phyloP scores from a whole-genome alignment of 2,329 filamentous ascomycete genomes.

The Calonectria pseudoreteaudii region DNA sequence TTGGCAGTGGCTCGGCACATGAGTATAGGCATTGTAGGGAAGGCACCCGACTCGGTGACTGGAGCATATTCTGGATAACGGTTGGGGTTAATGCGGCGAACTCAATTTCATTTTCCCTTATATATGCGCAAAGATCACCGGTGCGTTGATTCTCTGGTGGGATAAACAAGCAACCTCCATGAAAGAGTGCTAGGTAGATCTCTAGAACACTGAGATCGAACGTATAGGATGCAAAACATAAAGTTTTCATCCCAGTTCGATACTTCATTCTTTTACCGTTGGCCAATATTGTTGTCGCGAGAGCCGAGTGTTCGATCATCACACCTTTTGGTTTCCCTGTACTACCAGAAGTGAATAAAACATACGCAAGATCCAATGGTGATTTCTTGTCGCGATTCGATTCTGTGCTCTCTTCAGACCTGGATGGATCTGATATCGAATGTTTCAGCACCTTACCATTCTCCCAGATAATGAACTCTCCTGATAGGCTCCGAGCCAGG shows the following conservation, averaged over 20 bases:
- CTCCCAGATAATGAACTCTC: too few relatives aligned
- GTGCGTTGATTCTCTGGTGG: not conserved
- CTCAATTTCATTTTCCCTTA: not conserved
- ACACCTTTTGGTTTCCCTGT: not conserved
- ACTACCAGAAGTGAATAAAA: not conserved
- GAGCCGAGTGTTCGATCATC: not conserved
- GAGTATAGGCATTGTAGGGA: not conserved
- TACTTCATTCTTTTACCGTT: not conserved
- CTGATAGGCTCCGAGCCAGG: not conserved
- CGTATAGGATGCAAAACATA: not conserved
- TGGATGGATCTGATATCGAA: too few relatives aligned
- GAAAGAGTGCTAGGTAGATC: not conserved
- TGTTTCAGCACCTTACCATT: too few relatives aligned
- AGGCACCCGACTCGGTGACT: not conserved
- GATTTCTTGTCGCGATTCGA: too few relatives aligned
- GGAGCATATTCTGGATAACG: not conserved
- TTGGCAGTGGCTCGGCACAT: not conserved
- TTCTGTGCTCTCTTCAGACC: too few relatives aligned
- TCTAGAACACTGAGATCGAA: not conserved
- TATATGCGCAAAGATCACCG: not conserved
- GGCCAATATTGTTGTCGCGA: not conserved
- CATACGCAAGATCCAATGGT: not conserved
- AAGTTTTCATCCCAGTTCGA: not conserved
- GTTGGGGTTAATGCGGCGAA: not conserved
- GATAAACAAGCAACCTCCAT: not conserved